Evolutionary conservation across 106 monocot species (phyloP).

Genomic region (Allium fistulosum): DNA sequence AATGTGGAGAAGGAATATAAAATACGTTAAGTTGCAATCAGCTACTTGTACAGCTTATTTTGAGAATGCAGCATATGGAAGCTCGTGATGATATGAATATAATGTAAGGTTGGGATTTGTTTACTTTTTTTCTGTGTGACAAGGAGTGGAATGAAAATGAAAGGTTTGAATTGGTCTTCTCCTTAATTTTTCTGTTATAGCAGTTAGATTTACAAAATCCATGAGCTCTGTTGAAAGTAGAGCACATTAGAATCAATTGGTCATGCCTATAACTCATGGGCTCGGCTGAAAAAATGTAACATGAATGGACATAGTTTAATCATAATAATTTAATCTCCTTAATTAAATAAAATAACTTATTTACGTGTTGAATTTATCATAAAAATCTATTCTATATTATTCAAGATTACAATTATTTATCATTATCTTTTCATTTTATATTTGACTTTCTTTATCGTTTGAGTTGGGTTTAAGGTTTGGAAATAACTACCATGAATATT

Average conservation of each 20-base stretch:
- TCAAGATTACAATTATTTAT: too few species aligned
- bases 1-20: neutral
- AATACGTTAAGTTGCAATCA: neutral
- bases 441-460: too few species aligned
- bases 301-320: too few species aligned
- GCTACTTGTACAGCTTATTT: conserved; percentile 6
- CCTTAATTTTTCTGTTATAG: neutral
- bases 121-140: conserved; percentile 2
- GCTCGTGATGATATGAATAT: neutral
- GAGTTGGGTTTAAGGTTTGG: too few species aligned
- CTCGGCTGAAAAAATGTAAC: too few species aligned
- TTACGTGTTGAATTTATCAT: too few species aligned
- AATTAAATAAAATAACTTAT: neutral
- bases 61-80: conserved; percentile 8
- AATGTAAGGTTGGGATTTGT: neutral
- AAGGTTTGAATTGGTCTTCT: conserved; percentile 7
- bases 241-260: neutral
- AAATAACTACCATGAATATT: too few species aligned
- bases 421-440: too few species aligned
- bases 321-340: neutral
- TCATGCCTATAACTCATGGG: neutral
- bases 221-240: neutral
- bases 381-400: too few species aligned
- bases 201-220: neutral
- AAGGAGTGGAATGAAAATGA: conserved; percentile 1